Evolutionary conservation across 768 basidiomycete genomes (phyloP).

Genomic region (Termitomyces sp.): DNA sequence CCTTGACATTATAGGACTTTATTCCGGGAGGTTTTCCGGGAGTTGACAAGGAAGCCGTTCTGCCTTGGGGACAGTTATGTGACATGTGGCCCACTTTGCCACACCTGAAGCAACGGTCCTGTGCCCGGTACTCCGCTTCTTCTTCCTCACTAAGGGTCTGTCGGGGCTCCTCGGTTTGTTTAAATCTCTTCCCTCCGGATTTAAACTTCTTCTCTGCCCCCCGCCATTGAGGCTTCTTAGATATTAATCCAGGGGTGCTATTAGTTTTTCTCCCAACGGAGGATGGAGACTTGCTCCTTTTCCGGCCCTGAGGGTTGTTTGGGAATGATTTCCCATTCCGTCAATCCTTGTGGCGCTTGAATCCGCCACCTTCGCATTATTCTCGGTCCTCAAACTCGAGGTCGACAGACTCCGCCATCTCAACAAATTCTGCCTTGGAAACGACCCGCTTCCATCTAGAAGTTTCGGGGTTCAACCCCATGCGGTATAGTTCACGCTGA

Average conservation of each 20-base stretch:
- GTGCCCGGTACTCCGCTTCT: neutral
- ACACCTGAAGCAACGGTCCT: neutral
- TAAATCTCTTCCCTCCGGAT: neutral
- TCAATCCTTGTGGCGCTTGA: too few species aligned
- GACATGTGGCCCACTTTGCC: neutral
- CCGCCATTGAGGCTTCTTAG: neutral
- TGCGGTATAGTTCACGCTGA: slow-evolving; percentile 23
- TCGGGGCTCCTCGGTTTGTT: neutral
- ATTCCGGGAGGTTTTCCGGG: neutral
- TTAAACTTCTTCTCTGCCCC: neutral
- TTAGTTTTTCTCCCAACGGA: too few species aligned
- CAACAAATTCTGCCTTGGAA: slow-evolving; percentile 19
- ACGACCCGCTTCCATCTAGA: slow-evolving; percentile 24
- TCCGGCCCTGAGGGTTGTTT: too few species aligned
- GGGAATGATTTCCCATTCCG: too few species aligned
- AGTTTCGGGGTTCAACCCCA: slow-evolving; percentile 22
- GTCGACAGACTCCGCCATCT: slow-evolving; percentile 16
- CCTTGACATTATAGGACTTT: neutral
- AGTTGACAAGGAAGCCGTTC: neutral
- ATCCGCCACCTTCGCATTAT: neutral
- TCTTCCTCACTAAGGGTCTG: neutral
- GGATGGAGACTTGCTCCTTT: too few species aligned
- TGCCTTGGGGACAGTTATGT: neutral
- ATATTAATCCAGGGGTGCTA: neutral
- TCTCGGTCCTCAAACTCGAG: neutral